Conservation (phyloP, 2,329 filamentous ascomycete genomes). For the Aspergillus sp. region DNA sequence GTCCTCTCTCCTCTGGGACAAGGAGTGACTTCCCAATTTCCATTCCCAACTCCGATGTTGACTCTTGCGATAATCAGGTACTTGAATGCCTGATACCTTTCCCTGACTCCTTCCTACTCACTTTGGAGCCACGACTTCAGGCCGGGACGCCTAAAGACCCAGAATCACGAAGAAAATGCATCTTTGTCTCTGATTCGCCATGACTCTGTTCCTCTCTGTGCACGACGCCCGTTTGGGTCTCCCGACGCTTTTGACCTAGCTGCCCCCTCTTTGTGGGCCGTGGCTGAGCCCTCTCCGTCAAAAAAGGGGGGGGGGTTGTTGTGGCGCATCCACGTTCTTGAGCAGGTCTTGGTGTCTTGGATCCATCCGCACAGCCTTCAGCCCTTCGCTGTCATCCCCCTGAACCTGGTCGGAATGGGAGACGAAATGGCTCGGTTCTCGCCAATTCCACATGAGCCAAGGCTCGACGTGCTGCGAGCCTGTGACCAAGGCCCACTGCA, state of each 20-base stretch:
- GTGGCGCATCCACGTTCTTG: slow-evolving; percentile 1
- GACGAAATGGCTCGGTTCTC: background rate
- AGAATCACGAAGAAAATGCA: background rate
- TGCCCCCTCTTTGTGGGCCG: background rate
- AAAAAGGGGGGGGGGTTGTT: background rate
- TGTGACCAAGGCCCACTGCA: slow-evolving; percentile 13
- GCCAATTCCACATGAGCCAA: slow-evolving; percentile 8
- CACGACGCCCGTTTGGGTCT: background rate
- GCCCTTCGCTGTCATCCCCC: background rate
- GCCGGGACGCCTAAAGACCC: background rate
- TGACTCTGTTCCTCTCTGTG: too few relatives aligned
- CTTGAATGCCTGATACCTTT: background rate
- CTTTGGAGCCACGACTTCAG: background rate
- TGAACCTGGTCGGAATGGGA: background rate
- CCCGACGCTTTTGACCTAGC: background rate
- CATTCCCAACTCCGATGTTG: background rate
- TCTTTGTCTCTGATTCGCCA: background rate
- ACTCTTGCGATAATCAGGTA: background rate
- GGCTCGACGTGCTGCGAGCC: slow-evolving; percentile 8
- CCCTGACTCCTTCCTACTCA: too few relatives aligned
- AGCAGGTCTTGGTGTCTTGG: background rate
- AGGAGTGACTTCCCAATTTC: too few relatives aligned
- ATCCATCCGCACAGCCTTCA: background rate
- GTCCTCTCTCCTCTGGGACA: too few relatives aligned
- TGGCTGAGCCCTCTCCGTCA: background rate